These are phyloP conservation scores for Neurospora africana DNA, from an alignment of 495 filamentous ascomycete genomes.

Conservation along the genomic window DNA sequence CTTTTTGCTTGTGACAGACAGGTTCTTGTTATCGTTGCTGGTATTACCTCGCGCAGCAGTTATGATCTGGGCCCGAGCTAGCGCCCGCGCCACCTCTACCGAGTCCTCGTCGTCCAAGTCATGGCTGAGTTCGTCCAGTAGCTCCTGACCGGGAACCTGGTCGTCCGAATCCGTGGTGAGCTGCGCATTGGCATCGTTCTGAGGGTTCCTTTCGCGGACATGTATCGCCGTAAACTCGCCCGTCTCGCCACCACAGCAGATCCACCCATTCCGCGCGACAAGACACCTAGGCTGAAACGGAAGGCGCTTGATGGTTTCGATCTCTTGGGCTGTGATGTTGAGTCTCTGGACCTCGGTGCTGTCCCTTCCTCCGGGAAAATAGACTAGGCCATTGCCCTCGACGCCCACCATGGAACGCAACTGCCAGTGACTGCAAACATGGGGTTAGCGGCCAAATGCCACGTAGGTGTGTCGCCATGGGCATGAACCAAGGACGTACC, in stretches of 20 bases:
- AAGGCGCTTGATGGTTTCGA: constrained; percentile 64
- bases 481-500: constrained; percentile 39
- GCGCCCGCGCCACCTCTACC: not conserved
- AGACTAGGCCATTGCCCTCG: constrained; percentile 63
- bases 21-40: constrained; percentile 21
- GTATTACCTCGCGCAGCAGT: not conserved
- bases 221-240: constrained; percentile 77
- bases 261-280: constrained; percentile 72
- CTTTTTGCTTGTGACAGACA: constrained; percentile 27
- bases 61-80: constrained; percentile 18
- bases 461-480: constrained; percentile 9
- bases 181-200: constrained; percentile 23
- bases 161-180: constrained; percentile 44
- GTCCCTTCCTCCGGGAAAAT: constrained; percentile 61
- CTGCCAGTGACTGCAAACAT: constrained; percentile 67
- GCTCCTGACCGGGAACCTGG: constrained; percentile 38
- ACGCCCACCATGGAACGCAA: constrained; percentile 83
- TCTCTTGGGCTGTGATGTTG: constrained; percentile 58
- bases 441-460: constrained; percentile 1
- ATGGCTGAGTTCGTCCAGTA: not conserved
- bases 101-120: constrained; percentile 31
- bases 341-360: constrained; percentile 56
- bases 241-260: constrained; percentile 77
- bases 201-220: constrained; percentile 31
- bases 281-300: constrained; percentile 79